Evolutionary conservation across 768 basidiomycete genomes (phyloP).

Genomic region (Calocybe gangraenosa): DNA sequence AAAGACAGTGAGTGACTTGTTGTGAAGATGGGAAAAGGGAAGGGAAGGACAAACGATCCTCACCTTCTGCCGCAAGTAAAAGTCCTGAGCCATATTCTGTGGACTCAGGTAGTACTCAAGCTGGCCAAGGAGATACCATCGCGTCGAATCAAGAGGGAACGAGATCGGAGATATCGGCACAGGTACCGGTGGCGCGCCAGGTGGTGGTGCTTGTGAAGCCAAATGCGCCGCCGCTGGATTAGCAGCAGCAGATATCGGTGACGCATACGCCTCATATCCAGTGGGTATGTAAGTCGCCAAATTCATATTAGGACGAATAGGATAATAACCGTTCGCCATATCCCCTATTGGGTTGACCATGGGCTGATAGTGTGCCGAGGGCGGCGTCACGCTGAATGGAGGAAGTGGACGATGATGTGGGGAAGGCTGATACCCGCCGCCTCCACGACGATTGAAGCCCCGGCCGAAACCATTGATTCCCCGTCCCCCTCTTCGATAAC

Average conservation of each 20-base stretch:
- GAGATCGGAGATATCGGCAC: slow-evolving; percentile 40
- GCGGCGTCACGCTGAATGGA: slow-evolving; percentile 26
- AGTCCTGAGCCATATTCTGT: slow-evolving; percentile 87
- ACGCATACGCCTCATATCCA: slow-evolving; percentile 24
- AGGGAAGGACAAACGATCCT: slow-evolving; percentile 17
- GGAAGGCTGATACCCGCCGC: slow-evolving; percentile 27
- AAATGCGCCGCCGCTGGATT: slow-evolving; percentile 16
- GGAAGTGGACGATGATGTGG: slow-evolving; percentile 25
- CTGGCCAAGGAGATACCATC: slow-evolving; percentile 73
- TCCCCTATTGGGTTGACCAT: slow-evolving; percentile 16
- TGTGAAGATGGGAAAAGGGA: slow-evolving; percentile 5
- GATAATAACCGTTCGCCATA: slow-evolving; percentile 21
- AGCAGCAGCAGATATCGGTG: slow-evolving; percentile 22
- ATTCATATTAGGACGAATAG: slow-evolving; percentile 16
- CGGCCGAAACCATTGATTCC: slow-evolving; percentile 8
- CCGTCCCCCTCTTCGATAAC: too few relatives aligned
- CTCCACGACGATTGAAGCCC: slow-evolving; percentile 33
- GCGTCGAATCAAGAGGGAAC: slow-evolving; percentile 61
- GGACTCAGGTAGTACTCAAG: slow-evolving; percentile 91
- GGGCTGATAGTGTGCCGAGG: slow-evolving; percentile 29
- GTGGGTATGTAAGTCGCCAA: slow-evolving; percentile 24
- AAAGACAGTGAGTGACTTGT: neutral
- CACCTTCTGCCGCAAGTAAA: slow-evolving; percentile 76
- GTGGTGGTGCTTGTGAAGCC: slow-evolving; percentile 17
- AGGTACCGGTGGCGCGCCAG: slow-evolving; percentile 34